These are phyloP conservation scores for Didymella pinodella DNA, from an alignment of 2,329 filamentous ascomycete species.

Conservation along the genomic window DNA sequence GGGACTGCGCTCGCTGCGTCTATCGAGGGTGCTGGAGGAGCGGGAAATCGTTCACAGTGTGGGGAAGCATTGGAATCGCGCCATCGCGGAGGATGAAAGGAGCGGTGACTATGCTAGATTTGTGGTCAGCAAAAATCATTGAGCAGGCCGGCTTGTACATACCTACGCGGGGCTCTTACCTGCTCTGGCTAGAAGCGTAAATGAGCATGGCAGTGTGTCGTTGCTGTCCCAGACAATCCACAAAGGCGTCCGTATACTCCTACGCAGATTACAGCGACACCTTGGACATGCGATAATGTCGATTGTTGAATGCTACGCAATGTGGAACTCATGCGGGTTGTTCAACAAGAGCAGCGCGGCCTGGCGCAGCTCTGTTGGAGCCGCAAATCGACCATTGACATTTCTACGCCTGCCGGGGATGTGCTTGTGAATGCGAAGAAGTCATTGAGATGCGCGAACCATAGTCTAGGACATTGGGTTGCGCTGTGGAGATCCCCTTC, in stretches of 20 bases:
- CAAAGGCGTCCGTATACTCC: no score
- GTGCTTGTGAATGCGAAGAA: not conserved
- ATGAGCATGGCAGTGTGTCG: not conserved
- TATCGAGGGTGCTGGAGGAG: not conserved
- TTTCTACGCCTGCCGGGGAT: not conserved
- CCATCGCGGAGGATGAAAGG: not conserved
- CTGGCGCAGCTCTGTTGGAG: not conserved
- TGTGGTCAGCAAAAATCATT: not conserved
- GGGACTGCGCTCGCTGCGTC: not conserved
- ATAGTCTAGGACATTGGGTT: constrained; percentile 15
- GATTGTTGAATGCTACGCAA: not conserved
- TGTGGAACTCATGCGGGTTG: not conserved
- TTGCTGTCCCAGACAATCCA: not conserved
- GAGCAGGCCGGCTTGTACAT: not conserved
- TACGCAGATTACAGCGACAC: no score
- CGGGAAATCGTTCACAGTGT: not conserved
- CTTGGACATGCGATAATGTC: no score
- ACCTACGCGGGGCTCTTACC: not conserved
- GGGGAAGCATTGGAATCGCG: not conserved
- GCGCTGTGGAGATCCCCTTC: constrained; percentile 4
- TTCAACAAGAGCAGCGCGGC: not conserved
- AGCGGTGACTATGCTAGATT: not conserved
- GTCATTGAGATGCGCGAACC: constrained; percentile 7
- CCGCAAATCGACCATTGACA: constrained; percentile 3
- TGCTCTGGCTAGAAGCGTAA: no score